A percentile compares a stretch with the other conserved stretches of the same genome.
Conservation (phyloP, 345 rosid genomes). For the Melaleuca alternifolia region DNA sequence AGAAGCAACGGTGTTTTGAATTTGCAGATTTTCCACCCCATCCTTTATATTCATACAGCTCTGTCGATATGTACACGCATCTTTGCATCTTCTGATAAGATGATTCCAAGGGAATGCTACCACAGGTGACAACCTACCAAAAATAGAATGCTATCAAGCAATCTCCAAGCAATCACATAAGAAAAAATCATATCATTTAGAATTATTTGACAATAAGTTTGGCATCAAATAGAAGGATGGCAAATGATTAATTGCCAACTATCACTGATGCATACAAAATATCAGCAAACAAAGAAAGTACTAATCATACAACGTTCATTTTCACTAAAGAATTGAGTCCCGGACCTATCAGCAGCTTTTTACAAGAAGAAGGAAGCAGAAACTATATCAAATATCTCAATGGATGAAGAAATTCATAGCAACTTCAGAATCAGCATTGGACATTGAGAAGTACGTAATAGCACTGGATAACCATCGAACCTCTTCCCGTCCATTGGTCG, state of each 20-base stretch:
- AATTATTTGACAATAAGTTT: not conserved
- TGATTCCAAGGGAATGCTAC: constrained; percentile 81
- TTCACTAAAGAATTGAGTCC: not conserved
- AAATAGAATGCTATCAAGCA: not conserved
- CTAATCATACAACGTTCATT: not conserved
- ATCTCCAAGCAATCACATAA: not conserved
- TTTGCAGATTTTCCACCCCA: constrained; percentile 68
- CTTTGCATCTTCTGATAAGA: constrained; percentile 73
- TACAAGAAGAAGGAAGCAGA: not conserved
- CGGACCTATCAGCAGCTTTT: not conserved
- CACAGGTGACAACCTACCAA: constrained; percentile 89
- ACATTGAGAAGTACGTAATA: not conserved
- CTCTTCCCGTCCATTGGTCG: not conserved
- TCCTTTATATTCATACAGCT: constrained; percentile 70
- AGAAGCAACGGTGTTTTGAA: constrained; percentile 60
- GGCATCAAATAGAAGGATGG: not conserved
- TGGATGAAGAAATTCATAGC: not conserved
- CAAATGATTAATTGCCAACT: not conserved
- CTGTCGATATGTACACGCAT: constrained; percentile 78
- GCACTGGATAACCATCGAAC: not conserved
- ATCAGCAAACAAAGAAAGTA: not conserved
- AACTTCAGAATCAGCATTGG: not conserved
- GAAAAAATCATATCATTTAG: not conserved
- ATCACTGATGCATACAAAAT: not conserved
- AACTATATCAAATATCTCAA: not conserved